Evolutionary conservation across 371 early-diverging fungal species (phyloP).

Genomic region (Mucor saturninus): DNA sequence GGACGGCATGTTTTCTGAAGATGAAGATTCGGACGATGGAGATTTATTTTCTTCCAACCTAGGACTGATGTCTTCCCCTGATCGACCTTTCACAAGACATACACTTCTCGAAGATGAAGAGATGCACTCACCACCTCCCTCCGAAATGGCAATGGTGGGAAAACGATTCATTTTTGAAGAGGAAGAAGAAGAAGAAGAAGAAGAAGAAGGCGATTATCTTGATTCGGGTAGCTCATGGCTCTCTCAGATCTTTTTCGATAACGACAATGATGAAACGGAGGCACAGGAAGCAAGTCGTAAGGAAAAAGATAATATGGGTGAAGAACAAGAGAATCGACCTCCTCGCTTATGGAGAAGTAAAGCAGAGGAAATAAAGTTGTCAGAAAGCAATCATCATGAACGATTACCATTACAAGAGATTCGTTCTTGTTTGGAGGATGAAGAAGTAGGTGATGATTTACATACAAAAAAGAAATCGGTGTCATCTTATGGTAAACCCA

Average conservation of each 20-base stretch:
- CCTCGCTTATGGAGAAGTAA: constrained; percentile 5
- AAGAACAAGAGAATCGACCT: constrained; percentile 20
- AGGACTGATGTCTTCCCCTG: constrained; percentile 21
- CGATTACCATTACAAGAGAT: constrained; percentile 24
- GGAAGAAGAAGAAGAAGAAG: constrained; percentile 6
- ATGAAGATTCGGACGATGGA: constrained; percentile 23
- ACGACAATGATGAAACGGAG: background rate
- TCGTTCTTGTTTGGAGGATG: background rate
- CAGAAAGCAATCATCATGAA: constrained; percentile 9
- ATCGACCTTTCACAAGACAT: background rate
- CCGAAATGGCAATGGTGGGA: background rate
- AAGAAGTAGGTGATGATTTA: constrained; percentile 16
- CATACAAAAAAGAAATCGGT: constrained; percentile 15
- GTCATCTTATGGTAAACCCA: constrained; percentile 1
- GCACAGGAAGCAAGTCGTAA: too few species aligned
- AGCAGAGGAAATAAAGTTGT: background rate
- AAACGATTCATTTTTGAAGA: background rate
- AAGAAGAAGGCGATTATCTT: constrained; percentile 1
- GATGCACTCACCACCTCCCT: background rate
- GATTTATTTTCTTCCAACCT: constrained; percentile 21
- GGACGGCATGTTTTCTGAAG: constrained; percentile 18
- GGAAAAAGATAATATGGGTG: too few species aligned
- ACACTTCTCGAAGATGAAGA: constrained; percentile 20
- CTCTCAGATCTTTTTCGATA: background rate
- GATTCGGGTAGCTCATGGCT: constrained; percentile 18